A percentile compares a stretch with the other conserved stretches of the same genome.
phyloP scores from a whole-genome alignment of 495 filamentous ascomycete species.

The Penicillium diatomitis region DNA sequence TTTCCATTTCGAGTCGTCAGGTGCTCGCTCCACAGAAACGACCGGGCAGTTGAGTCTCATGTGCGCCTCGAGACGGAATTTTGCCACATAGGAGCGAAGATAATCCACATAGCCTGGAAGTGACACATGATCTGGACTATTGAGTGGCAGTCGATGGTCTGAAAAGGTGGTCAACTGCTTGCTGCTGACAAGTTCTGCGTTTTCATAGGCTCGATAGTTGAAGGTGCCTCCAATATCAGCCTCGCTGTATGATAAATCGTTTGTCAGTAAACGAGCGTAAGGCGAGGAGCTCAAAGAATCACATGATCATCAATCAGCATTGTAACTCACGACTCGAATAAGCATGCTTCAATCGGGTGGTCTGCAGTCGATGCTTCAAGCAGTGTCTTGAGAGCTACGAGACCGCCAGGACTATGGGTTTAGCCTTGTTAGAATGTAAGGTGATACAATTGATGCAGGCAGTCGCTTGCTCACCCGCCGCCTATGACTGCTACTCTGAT shows the following conservation, averaged over 20 bases:
- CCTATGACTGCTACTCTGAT: conserved; percentile 8
- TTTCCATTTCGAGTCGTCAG: conserved; percentile 2
- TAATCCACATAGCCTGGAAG: conserved; percentile 11
- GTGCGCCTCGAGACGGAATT: conserved; percentile 4
- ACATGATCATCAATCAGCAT: too few relatives aligned
- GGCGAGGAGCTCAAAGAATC: too few relatives aligned
- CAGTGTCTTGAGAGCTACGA: conserved; percentile 11
- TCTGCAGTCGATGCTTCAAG: conserved; percentile 8
- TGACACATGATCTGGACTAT: conserved; percentile 10
- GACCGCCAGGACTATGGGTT: conserved; percentile 3
- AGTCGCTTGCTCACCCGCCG: not conserved
- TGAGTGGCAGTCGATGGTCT: conserved; percentile 9
- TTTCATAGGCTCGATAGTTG: conserved; percentile 11
- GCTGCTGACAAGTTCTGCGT: conserved; percentile 10
- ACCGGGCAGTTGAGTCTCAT: conserved; percentile 10
- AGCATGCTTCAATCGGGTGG: conserved; percentile 7
- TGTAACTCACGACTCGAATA: conserved; percentile 9
- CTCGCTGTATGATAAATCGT: not conserved
- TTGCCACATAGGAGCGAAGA: conserved; percentile 8
- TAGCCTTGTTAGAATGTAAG: not conserved
- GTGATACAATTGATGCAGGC: too few relatives aligned
- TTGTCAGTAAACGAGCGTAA: not conserved
- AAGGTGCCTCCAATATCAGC: conserved; percentile 11
- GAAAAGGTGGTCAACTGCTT: conserved; percentile 13
- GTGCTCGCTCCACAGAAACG: conserved; percentile 1